Evolutionary conservation across 2,329 filamentous ascomycete genomes (phyloP), one percentile per base, ranked within the genome.

Genomic region (Colletotrichum sp.): DNA sequence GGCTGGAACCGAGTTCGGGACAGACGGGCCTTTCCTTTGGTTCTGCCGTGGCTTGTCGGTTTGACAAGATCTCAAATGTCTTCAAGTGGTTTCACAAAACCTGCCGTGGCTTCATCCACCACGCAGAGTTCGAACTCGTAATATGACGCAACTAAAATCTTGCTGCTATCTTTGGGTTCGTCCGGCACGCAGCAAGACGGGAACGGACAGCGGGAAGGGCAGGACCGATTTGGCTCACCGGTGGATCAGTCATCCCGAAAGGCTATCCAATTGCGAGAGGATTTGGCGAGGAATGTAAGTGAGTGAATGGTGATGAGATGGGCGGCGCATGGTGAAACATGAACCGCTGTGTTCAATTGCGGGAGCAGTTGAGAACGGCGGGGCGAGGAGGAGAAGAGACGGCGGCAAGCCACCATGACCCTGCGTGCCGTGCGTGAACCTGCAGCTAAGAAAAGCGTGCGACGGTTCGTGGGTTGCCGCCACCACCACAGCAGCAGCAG

Each of bases 401-500:
- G 69, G 73, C 69, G 55, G 64, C 64, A 72, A 76, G 73, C 73
- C 73, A 65, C 74, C 64, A 32, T 64, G 64, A 69, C 70, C 70
- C 65, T 73, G 64, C 29, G 27, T 52, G 36, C 44, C 44, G 74
- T 16, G 70, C 64, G 66, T 65, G 57, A 69, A 57, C 73, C 2
- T n/a, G 65, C 65, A 74, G 59, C 59, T 55, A 65, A 74, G 70
- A 65, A 74, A 69, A 73, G 70, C 15, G 27, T 6, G 16, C 64
- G 49, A 65, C 65, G 30, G 49, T 64, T 69, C 57, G 27, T 68
- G 69, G 34, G 32, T 63, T 16, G 57, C 63, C 69, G 30, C 29
- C 27, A 25, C 30, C 6, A 25, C 44, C 44, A 49, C 44, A 49
- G 44, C 44, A 49, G 44, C 27, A 49, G 44, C 27, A 69, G 22